phyloP scores from a whole-genome alignment of 2,329 filamentous ascomycete genomes.

The Aphanocladium album region DNA sequence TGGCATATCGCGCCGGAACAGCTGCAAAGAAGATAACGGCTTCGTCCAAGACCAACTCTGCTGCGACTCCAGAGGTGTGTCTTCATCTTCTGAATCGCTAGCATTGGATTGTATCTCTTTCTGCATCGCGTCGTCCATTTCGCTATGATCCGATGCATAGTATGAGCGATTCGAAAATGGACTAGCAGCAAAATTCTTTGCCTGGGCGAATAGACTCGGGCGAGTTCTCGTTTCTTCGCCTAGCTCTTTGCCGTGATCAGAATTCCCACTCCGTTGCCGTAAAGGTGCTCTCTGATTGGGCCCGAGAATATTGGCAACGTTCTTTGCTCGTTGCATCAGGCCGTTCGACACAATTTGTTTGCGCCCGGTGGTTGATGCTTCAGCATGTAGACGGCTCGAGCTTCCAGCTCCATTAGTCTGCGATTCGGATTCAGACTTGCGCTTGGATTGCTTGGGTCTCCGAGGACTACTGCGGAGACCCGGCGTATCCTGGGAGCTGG shows the following conservation, averaged over 20 bases:
- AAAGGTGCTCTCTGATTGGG: not conserved
- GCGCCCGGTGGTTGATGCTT: too few species aligned
- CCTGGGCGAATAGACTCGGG: constrained; percentile 10
- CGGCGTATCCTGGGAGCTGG: constrained; percentile 7
- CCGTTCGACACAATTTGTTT: too few species aligned
- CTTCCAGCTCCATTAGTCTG: not conserved
- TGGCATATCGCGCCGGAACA: constrained; percentile 10
- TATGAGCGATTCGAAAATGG: constrained; percentile 12
- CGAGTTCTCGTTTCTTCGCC: not conserved
- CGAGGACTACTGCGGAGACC: constrained; percentile 11
- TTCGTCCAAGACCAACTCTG: constrained; percentile 20
- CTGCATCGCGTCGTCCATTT: constrained; percentile 21
- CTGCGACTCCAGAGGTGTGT: constrained; percentile 13
- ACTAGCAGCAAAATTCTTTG: constrained; percentile 12
- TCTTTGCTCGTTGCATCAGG: too few species aligned
- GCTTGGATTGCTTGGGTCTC: not conserved
- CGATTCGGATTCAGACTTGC: not conserved
- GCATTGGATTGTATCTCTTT: constrained; percentile 15
- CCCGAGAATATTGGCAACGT: too few species aligned
- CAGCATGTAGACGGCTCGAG: too few species aligned
- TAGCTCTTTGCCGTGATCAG: not conserved
- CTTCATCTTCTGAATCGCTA: constrained; percentile 14
- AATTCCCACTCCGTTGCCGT: constrained; percentile 10
- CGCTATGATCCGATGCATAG: constrained; percentile 17
- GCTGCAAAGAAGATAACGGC: constrained; percentile 18